These are phyloP conservation scores for Fusarium sp. DNA, from an alignment of 2,329 filamentous ascomycete genomes.

Conservation along the genomic window DNA sequence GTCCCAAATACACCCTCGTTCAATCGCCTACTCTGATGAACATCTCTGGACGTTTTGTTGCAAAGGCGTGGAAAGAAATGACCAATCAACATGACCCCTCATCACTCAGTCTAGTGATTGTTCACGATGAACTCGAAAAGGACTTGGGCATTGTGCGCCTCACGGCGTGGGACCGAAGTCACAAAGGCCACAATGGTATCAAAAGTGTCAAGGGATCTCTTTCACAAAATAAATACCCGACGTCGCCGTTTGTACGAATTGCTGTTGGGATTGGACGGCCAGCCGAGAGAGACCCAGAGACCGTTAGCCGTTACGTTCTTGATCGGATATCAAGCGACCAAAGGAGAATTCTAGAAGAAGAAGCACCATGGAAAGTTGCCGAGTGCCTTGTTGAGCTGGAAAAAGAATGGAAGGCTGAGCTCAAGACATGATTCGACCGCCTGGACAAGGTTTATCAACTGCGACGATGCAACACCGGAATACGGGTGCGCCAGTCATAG, in stretches of 20 bases:
- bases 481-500: background rate
- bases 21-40: conserved; percentile 88
- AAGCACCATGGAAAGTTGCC: conserved; percentile 62
- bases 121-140: conserved; percentile 90
- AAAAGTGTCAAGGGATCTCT: conserved; percentile 70
- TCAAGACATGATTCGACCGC: conserved; percentile 21
- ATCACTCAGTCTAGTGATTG: conserved; percentile 69
- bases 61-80: conserved; percentile 70
- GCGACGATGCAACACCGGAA: background rate
- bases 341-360: conserved; percentile 59
- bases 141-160: conserved; percentile 73
- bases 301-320: conserved; percentile 82
- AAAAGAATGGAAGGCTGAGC: conserved; percentile 48
- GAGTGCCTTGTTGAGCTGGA: conserved; percentile 59
- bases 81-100: conserved; percentile 50
- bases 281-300: conserved; percentile 68
- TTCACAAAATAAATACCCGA: conserved; percentile 51
- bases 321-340: conserved; percentile 68
- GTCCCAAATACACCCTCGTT: conserved; percentile 70
- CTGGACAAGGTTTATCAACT: background rate
- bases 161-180: conserved; percentile 69
- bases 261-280: conserved; percentile 91
- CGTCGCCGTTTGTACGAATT: conserved; percentile 65
- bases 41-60: conserved; percentile 76
- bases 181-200: conserved; percentile 78